Conservation (phyloP, 768 basidiomycete species). For the Suillus plorans region DNA sequence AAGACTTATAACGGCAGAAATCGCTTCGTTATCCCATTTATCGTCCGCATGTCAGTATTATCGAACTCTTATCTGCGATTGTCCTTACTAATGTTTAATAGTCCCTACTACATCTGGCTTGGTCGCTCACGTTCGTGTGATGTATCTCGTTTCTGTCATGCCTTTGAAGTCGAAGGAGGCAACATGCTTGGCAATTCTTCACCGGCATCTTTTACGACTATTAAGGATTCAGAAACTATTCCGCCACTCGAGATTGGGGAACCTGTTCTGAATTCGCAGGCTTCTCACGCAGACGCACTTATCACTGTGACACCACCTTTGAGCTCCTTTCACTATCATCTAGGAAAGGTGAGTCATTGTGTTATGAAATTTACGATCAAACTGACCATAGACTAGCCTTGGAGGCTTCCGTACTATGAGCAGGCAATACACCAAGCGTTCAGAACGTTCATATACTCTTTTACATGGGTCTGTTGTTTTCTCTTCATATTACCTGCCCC, state of each 20-base stretch:
- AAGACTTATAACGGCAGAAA: slow-evolving; percentile 76
- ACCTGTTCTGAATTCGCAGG: slow-evolving; percentile 28
- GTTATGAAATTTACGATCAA: neutral
- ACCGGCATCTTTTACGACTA: slow-evolving; percentile 34
- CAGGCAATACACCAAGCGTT: slow-evolving; percentile 68
- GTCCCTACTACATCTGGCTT: slow-evolving; percentile 75
- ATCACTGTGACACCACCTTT: slow-evolving; percentile 55
- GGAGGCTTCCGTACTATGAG: slow-evolving; percentile 73
- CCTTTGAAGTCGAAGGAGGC: slow-evolving; percentile 64
- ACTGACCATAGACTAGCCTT: slow-evolving; percentile 37
- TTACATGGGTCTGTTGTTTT: slow-evolving; percentile 49
- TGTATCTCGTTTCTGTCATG: slow-evolving; percentile 52
- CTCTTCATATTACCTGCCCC: neutral
- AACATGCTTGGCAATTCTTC: slow-evolving; percentile 55
- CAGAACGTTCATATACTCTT: slow-evolving; percentile 61
- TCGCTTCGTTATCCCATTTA: slow-evolving; percentile 62
- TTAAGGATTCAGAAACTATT: slow-evolving; percentile 36
- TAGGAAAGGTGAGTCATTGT: slow-evolving; percentile 39
- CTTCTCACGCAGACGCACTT: slow-evolving; percentile 27
- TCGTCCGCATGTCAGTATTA: slow-evolving; percentile 57
- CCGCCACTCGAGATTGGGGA: slow-evolving; percentile 44
- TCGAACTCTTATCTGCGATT: slow-evolving; percentile 4
- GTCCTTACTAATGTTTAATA: slow-evolving; percentile 17
- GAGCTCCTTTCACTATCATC: slow-evolving; percentile 64
- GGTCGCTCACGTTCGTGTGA: slow-evolving; percentile 65